Evolutionary conservation across 768 basidiomycete genomes (phyloP).

Genomic region (Termitomyces sp.): DNA sequence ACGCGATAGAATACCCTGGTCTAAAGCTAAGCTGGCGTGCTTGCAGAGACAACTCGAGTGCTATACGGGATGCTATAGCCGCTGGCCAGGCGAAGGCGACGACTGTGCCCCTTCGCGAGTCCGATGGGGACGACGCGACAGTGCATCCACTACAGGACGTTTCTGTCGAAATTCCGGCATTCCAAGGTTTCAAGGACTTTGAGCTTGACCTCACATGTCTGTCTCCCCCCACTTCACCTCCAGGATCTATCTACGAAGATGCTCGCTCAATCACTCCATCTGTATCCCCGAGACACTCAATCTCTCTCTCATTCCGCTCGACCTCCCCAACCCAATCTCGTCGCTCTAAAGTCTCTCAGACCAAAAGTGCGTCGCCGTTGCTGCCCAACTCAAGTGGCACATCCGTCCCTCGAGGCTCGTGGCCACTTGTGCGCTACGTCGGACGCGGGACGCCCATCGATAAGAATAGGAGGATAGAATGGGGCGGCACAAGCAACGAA

Average conservation of each 20-base stretch:
- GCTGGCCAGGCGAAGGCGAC: constrained; percentile 17
- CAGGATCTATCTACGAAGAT: constrained; percentile 31
- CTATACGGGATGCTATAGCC: constrained; percentile 25
- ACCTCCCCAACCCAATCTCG: constrained; percentile 26
- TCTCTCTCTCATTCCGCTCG: constrained; percentile 37
- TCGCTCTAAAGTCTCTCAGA: constrained; percentile 16
- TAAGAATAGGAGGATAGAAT: constrained; percentile 40
- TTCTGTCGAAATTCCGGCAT: constrained; percentile 25
- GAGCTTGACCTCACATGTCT: constrained; percentile 46
- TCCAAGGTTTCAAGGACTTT: constrained; percentile 46
- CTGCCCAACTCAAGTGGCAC: constrained; percentile 27
- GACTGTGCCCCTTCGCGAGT: constrained; percentile 14
- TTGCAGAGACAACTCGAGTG: constrained; percentile 25
- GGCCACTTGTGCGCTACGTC: constrained; percentile 43
- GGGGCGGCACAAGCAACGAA: constrained; percentile 39
- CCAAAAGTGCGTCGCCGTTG: constrained; percentile 27
- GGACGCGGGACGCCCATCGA: constrained; percentile 52
- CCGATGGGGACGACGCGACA: constrained; percentile 27
- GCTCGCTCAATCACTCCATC: constrained; percentile 31
- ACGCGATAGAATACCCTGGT: neutral
- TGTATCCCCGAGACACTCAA: constrained; percentile 31
- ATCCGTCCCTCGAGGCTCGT: constrained; percentile 37
- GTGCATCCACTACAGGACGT: neutral
- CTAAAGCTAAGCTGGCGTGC: neutral
- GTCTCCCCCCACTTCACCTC: constrained; percentile 40